Evolutionary conservation across 164 flowering plant species (phyloP).

Genomic region (Brasenia schreberi): DNA sequence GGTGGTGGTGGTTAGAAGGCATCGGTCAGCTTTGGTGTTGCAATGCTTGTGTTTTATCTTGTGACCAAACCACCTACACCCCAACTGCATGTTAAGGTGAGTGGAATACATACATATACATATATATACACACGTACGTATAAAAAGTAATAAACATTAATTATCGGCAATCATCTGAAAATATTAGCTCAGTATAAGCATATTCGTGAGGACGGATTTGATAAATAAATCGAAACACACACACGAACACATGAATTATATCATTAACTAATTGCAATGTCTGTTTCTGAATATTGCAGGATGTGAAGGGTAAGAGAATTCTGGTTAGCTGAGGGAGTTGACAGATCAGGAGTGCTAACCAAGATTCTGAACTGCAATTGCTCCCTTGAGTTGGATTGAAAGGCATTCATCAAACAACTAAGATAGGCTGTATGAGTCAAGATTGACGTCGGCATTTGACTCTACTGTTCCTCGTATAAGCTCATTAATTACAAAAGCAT

Average conservation of each 20-base stretch:
- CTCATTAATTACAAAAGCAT: no score
- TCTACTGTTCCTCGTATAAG: no score
- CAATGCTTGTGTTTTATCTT: constrained; percentile 64
- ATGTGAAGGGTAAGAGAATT: constrained; percentile 32
- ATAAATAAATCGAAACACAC: neutral
- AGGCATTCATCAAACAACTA: no score
- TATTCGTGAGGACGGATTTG: neutral
- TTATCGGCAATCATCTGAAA: no score
- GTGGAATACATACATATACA: no score
- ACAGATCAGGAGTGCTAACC: constrained; percentile 51
- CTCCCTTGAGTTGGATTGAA: constrained; percentile 18
- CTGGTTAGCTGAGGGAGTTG: constrained; percentile 62
- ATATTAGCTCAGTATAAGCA: no score
- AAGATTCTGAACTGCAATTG: constrained; percentile 54
- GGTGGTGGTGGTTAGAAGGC: constrained; percentile 41
- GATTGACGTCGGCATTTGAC: no score
- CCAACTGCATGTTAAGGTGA: constrained; percentile 43
- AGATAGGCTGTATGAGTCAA: no score
- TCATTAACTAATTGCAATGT: neutral
- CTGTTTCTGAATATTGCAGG: constrained; percentile 18
- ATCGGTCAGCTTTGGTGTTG: constrained; percentile 41
- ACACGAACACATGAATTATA: no score
- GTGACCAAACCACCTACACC: constrained; percentile 71
- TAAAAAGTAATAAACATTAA: no score
- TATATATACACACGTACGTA: no score